Conservation (phyloP, 2,329 filamentous ascomycete species). For the Ophiostoma pallidulum region DNA sequence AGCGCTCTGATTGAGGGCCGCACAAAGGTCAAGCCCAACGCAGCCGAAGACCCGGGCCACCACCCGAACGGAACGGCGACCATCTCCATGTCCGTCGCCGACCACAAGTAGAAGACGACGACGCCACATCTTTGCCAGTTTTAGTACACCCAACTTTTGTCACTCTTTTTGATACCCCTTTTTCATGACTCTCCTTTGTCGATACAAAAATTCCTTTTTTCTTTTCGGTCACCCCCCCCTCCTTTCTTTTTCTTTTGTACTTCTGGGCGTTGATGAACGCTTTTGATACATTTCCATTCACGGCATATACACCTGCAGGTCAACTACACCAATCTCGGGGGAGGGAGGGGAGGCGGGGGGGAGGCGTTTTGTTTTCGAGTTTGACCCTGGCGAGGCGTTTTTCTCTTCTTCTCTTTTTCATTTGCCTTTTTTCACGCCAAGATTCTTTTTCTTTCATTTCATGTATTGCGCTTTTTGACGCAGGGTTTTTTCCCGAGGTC, state of each 20-base stretch:
- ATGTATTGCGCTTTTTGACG: too few species aligned
- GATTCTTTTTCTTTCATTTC: too few species aligned
- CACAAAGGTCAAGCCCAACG: slow-evolving; percentile 52
- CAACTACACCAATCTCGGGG: neutral
- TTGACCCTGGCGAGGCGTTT: neutral
- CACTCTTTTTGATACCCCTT: slow-evolving; percentile 9
- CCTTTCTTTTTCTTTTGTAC: neutral
- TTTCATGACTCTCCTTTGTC: slow-evolving; percentile 13
- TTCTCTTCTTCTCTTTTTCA: neutral
- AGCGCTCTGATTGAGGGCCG: slow-evolving; percentile 52
- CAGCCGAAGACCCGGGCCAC: slow-evolving; percentile 43
- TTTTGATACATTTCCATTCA: slow-evolving; percentile 2
- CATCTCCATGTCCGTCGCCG: neutral
- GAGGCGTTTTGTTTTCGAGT: neutral
- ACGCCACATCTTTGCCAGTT: neutral
- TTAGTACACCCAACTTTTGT: slow-evolving; percentile 8
- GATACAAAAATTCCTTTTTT: neutral
- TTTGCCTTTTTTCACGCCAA: neutral
- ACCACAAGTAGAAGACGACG: too few species aligned
- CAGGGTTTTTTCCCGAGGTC: too few species aligned
- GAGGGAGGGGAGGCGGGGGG: slow-evolving; percentile 1
- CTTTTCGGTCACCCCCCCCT: neutral
- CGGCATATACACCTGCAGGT: slow-evolving; percentile 7
- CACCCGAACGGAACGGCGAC: slow-evolving; percentile 30
- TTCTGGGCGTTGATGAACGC: slow-evolving; percentile 4